Evolutionary conservation across 495 filamentous ascomycete species (phyloP), one percentile per base, ranked within the genome.

Genomic region (Penicillium odoratum): DNA sequence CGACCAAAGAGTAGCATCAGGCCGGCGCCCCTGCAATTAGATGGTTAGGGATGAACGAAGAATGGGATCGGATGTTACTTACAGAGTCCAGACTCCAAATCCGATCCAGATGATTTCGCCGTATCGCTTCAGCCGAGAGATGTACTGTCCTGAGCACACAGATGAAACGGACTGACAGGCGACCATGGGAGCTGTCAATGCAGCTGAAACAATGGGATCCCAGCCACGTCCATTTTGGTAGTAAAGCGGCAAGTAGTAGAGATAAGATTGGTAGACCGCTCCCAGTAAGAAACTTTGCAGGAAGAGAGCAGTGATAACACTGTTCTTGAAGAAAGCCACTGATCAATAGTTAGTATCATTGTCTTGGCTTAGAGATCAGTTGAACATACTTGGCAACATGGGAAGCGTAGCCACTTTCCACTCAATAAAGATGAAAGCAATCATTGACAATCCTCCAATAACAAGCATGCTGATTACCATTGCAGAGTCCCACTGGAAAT

Each of bases 381-480:
- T 8, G 15, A 18, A 66, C 74, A 53, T 77, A 83, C 80, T 58
- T 52, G 83, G 83, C 67, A 86, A 77, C 77, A 88, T 86, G 4
- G 84, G 84, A 51, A 88, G 67, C 9, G 71, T 53, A 4, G 84
- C 80, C 45, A 81, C 67, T 59, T 80, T 84, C 80, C 82, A 85
- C 56, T 88, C 83, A 45, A 82, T 77, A 7, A 85, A 59, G 25
- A 82, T 53, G 59, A 86, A 88, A 0, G 72, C 63, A 42, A 82
- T 44, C 29, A 80, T 61, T 0, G 74, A 69, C 25, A 76, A 69
- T 4, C 65, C 67, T 31, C 84, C 82, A 29, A 87, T 74, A 1
- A 69, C 65, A 31, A 89, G 74, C 81, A 88, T 85, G 45, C 78
- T 77, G 33, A 89, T 86, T 4, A 87, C 78, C 72, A 87, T 75